These are phyloP conservation scores for Rhizophagus sp. DNA, from an alignment of 192 early-diverging fungal species.

Conservation along the genomic window DNA sequence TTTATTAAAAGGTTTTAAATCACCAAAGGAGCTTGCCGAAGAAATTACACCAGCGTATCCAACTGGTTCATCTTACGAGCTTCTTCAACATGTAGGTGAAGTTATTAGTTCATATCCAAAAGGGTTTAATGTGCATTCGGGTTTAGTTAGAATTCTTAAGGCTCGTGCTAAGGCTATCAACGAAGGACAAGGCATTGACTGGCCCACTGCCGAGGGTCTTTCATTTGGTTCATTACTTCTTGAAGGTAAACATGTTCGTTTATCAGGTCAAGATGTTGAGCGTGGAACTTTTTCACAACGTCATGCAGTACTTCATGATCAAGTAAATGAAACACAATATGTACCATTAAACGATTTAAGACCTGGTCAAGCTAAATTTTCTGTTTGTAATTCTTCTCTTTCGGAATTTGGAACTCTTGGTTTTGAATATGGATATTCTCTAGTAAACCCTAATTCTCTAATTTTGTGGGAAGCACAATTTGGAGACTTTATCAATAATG, in stretches of 20 bases:
- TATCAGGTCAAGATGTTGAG: constrained; percentile 97
- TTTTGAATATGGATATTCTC: constrained; percentile 96
- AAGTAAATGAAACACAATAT: constrained; percentile 81
- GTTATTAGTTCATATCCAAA: constrained; percentile 79
- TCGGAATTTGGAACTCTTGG: constrained; percentile 96
- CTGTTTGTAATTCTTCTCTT: constrained; percentile 91
- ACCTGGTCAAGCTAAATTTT: constrained; percentile 83
- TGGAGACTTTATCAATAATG: constrained; percentile 97
- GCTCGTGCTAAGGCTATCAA: constrained; percentile 78
- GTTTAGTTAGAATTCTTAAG: constrained; percentile 84
- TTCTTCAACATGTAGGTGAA: constrained; percentile 80
- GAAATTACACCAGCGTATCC: constrained; percentile 68
- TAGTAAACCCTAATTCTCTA: constrained; percentile 91
- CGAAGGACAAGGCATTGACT: constrained; percentile 81
- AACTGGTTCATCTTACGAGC: constrained; percentile 70
- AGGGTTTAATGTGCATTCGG: constrained; percentile 84
- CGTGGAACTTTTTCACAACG: constrained; percentile 99
- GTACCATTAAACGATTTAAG: constrained; percentile 86
- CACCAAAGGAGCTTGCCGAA: constrained; percentile 70
- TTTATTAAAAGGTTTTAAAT: constrained; percentile 62
- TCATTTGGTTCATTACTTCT: constrained; percentile 90
- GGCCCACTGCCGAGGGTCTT: constrained; percentile 93
- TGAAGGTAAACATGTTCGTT: constrained; percentile 90
- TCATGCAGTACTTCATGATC: constrained; percentile 96
- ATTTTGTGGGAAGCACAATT: constrained; percentile 99